Conservation (phyloP, 306 rosid species). For the Quercus rubra region DNA sequence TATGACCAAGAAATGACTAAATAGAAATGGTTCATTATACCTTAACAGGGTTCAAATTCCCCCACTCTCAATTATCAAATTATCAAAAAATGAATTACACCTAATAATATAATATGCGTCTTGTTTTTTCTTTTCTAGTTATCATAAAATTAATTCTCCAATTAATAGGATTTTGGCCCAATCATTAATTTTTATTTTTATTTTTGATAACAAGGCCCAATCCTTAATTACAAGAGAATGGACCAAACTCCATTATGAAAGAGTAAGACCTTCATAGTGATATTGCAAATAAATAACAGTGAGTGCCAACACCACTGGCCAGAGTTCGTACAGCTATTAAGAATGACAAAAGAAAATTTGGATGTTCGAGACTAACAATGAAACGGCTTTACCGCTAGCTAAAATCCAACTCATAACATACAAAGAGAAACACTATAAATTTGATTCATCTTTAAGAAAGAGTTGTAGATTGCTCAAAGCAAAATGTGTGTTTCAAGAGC, state of each 20-base stretch:
- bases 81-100: too few relatives aligned
- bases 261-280: not conserved
- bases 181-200: too few relatives aligned
- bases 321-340: conserved; percentile 28
- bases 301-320: conserved; percentile 19
- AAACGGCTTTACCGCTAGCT: not conserved
- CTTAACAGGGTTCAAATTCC: too few relatives aligned
- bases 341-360: not conserved
- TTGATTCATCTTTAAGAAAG: not conserved
- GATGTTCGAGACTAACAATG: conserved; percentile 5
- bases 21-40: too few relatives aligned
- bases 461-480: not conserved
- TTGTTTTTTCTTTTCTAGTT: not conserved
- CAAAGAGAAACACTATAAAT: not conserved
- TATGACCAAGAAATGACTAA: too few relatives aligned
- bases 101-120: too few relatives aligned
- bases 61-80: too few relatives aligned
- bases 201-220: not conserved
- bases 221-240: too few relatives aligned
- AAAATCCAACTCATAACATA: not conserved
- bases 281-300: not conserved
- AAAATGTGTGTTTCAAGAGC: conserved; percentile 55
- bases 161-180: not conserved
- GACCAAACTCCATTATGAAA: not conserved
- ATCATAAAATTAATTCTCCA: not conserved